Conservation (phyloP, 371 early-diverging fungal species). For the Syncephalis plumigaleata region DNA sequence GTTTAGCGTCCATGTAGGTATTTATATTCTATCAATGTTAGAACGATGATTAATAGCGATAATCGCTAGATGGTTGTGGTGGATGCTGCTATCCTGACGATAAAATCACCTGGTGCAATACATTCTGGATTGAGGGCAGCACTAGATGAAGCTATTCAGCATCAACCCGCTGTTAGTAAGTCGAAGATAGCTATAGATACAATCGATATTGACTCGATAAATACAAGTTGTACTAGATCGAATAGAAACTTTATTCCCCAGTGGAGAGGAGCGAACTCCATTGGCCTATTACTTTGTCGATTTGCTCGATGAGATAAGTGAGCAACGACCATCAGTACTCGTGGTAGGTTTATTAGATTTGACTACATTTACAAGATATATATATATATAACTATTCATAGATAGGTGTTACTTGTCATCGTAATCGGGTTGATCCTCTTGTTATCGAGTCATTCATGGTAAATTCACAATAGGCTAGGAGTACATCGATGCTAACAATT, state of each 20-base stretch:
- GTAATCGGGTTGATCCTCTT: conserved; percentile 6
- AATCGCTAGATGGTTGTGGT: conserved; percentile 8
- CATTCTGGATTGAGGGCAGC: conserved; percentile 17
- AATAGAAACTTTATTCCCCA: conserved; percentile 29
- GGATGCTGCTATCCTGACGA: conserved; percentile 18
- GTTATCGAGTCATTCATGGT: conserved; percentile 7
- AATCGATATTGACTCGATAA: background rate
- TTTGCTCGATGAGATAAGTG: conserved; percentile 9
- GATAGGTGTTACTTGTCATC: conserved; percentile 11
- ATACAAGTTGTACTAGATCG: conserved; percentile 27
- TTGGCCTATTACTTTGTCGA: conserved; percentile 14
- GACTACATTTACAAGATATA: background rate
- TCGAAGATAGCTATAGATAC: background rate
- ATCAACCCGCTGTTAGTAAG: conserved; percentile 6
- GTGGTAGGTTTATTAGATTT: conserved; percentile 8
- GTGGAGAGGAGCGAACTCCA: conserved; percentile 12
- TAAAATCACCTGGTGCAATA: conserved; percentile 16
- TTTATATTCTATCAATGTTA: background rate
- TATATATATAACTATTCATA: background rate
- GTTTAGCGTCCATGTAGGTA: conserved; percentile 8
- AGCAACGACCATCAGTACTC: conserved; percentile 1
- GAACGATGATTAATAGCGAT: background rate
- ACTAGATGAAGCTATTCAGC: conserved; percentile 9
- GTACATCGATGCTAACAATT: conserved; percentile 2
- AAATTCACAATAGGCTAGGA: no score